A percentile compares a stretch with the other conserved stretches of the same genome.
Evolutionary conservation across 2,329 filamentous ascomycete genomes (phyloP).

Genomic region (Canariomyces notabilis): DNA sequence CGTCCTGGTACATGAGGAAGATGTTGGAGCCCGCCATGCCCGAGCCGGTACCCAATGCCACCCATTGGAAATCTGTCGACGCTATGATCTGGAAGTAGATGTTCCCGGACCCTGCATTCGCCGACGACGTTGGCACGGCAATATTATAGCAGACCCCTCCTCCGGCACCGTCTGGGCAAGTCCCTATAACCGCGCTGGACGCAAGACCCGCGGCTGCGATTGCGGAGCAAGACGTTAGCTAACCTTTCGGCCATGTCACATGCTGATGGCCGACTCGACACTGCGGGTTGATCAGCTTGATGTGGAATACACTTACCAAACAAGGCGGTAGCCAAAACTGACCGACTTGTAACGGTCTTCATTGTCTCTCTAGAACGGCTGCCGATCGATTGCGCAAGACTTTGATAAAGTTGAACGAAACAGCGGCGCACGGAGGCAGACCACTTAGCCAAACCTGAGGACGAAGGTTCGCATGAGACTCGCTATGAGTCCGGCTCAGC

Average conservation of each 20-base stretch:
- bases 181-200: conserved; percentile 28
- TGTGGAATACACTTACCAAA: conserved; percentile 15
- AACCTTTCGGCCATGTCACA: background rate
- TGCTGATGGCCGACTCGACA: background rate
- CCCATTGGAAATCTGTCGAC: conserved; percentile 50
- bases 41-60: conserved; percentile 52
- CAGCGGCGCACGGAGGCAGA: background rate
- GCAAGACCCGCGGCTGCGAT: conserved; percentile 20
- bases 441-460: background rate
- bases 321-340: conserved; percentile 8
- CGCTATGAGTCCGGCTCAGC: background rate
- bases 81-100: conserved; percentile 59
- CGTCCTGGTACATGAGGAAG: conserved; percentile 58
- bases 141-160: conserved; percentile 49
- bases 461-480: background rate
- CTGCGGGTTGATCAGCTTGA: background rate
- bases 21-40: conserved; percentile 55
- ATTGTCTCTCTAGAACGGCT: conserved; percentile 3
- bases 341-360: conserved; percentile 1
- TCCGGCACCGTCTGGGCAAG: conserved; percentile 38
- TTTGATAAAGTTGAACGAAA: background rate
- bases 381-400: background rate
- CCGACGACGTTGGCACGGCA: conserved; percentile 48
- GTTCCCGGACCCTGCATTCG: conserved; percentile 45
- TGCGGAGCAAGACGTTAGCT: background rate